A percentile compares a stretch with the other conserved stretches of the same genome.
phyloP scores from a whole-genome alignment of 148 eudicot genomes.

The Fagopyrum esculentum region DNA sequence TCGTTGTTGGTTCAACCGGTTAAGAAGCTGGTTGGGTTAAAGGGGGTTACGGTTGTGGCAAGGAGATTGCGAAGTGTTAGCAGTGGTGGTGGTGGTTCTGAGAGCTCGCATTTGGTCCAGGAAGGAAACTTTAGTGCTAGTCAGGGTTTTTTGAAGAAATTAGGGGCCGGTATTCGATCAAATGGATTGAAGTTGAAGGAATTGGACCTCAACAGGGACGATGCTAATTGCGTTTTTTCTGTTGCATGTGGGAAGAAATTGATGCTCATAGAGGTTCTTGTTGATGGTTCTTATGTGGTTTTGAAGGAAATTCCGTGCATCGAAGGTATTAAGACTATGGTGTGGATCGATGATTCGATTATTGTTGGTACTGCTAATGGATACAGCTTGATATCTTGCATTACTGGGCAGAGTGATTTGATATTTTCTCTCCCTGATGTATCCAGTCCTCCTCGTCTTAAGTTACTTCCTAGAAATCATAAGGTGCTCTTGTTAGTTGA shows the following conservation, averaged over 20 bases:
- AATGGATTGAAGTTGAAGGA: constrained; percentile 40
- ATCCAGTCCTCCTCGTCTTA: constrained; percentile 46
- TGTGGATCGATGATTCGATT: constrained; percentile 79
- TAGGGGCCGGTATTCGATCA: constrained; percentile 46
- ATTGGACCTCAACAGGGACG: constrained; percentile 24
- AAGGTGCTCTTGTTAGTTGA: constrained; percentile 77
- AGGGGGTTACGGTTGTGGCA: constrained; percentile 48
- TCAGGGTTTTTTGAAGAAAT: constrained; percentile 39
- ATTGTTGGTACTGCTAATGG: constrained; percentile 61
- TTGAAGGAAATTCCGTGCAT: constrained; percentile 69
- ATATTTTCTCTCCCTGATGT: constrained; percentile 76
- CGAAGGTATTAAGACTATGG: constrained; percentile 53
- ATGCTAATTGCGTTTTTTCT: constrained; percentile 39
- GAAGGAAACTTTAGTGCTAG: constrained; percentile 30
- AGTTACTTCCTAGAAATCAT: constrained; percentile 49
- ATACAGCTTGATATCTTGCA: constrained; percentile 69
- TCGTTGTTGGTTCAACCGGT: constrained; percentile 28
- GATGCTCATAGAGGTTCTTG: constrained; percentile 46
- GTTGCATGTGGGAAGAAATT: constrained; percentile 53
- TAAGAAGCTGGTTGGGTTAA: constrained; percentile 33
- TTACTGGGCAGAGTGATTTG: constrained; percentile 47
- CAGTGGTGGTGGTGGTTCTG: constrained; percentile 27
- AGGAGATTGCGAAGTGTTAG: constrained; percentile 35
- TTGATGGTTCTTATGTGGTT: constrained; percentile 35
- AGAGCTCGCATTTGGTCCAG: constrained; percentile 21